These are phyloP conservation scores for Hyaloscypha hepaticicola DNA, from an alignment of 495 filamentous ascomycete species.

Conservation along the genomic window DNA sequence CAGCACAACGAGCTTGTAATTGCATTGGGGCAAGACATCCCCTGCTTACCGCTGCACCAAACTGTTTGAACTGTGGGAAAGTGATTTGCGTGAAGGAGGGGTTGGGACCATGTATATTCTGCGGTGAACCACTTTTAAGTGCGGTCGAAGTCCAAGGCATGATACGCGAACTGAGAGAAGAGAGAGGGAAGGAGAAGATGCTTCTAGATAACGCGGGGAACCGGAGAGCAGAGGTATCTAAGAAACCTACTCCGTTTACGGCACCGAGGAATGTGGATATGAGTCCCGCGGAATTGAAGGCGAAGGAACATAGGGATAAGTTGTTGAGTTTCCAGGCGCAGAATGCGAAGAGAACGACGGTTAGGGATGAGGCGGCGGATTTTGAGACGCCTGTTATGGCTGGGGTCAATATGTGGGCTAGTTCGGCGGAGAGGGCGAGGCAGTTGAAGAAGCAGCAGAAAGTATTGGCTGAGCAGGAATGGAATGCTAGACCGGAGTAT, in stretches of 20 bases:
- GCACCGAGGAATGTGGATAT: conserved; percentile 31
- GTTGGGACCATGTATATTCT: conserved; percentile 93
- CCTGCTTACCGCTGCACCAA: conserved; percentile 80
- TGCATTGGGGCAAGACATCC: conserved; percentile 87
- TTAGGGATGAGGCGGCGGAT: conserved; percentile 91
- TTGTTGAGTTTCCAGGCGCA: conserved; percentile 83
- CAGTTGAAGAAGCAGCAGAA: conserved; percentile 92
- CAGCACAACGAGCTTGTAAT: conserved; percentile 65
- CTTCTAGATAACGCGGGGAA: conserved; percentile 69
- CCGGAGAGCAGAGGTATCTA: conserved; percentile 58
- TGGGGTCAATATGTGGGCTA: conserved; percentile 81
- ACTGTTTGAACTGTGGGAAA: conserved; percentile 91
- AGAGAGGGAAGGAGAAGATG: conserved; percentile 83
- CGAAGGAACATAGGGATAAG: conserved; percentile 77
- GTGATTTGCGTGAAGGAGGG: conserved; percentile 96
- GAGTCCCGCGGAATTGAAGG: conserved; percentile 50
- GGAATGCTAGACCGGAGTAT: conserved; percentile 85
- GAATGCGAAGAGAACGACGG: conserved; percentile 82
- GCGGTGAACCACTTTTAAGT: conserved; percentile 68
- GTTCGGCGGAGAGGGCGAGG: conserved; percentile 78
- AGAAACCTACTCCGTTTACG: conserved; percentile 47
- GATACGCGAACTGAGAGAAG: conserved; percentile 81
- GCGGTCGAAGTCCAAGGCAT: conserved; percentile 74
- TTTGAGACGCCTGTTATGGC: conserved; percentile 73
- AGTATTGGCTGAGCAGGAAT: conserved; percentile 82